Evolutionary conservation across 371 early-diverging fungal genomes (phyloP).

Genomic region (Funneliformis caledonium): DNA sequence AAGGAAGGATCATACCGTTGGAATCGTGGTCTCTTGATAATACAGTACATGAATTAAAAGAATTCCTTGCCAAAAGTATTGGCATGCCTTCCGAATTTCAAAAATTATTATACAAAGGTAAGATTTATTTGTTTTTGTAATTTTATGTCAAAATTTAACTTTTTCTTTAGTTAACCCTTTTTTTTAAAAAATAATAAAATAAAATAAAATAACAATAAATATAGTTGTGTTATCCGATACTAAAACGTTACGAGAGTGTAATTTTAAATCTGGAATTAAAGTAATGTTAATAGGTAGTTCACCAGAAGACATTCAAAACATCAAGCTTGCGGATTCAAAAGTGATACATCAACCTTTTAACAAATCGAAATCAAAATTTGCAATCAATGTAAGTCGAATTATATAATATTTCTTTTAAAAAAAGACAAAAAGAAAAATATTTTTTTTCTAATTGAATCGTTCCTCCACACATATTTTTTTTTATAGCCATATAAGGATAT

Average conservation of each 20-base stretch:
- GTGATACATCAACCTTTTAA: conserved; percentile 3
- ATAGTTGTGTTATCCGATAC: conserved; percentile 44
- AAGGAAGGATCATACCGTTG: conserved; percentile 43
- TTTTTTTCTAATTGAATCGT: neutral
- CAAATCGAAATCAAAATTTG: conserved; percentile 27
- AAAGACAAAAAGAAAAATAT: neutral
- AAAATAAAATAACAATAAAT: no score
- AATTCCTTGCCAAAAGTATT: conserved; percentile 46
- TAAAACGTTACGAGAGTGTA: conserved; percentile 37
- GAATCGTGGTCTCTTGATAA: conserved; percentile 42
- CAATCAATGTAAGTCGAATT: conserved; percentile 25
- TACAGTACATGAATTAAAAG: conserved; percentile 50
- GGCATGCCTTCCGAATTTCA: conserved; percentile 49
- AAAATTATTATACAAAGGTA: conserved; percentile 56
- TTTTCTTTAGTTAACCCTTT: neutral
- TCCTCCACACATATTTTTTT: neutral
- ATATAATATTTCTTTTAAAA: neutral
- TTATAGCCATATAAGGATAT: conserved; percentile 28
- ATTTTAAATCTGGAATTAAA: conserved; percentile 47
- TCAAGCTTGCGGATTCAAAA: conserved; percentile 45
- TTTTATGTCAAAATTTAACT: neutral
- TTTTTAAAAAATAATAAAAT: neutral
- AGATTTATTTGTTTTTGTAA: conserved; percentile 28
- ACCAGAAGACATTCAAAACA: conserved; percentile 42
- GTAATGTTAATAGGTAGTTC: conserved; percentile 59